Base-by-base conservation (phyloP, 1,139 yeast genomes). In the Blastobotrys illinoisensis region DNA sequence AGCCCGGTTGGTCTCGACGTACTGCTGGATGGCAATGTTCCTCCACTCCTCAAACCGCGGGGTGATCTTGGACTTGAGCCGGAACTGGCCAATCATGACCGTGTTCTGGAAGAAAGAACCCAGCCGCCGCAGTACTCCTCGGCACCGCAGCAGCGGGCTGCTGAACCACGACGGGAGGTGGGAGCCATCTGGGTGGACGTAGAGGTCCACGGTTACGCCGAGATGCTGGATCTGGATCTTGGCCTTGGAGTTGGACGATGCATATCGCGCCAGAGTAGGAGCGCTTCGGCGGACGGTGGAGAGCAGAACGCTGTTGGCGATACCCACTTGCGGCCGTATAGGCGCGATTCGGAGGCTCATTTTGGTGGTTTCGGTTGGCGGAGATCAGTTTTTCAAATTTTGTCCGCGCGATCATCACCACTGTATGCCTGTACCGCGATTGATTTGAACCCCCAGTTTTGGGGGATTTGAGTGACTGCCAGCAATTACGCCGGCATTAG, bases 31-130 rank as follows among this genome's bases (percentile, higher is more conserved):
- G 14, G 90, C 89, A 48, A 78, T 78, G 67, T 86, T 86, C 67
- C 84, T 85, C 91, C 91, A 86, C 57, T 81, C 77, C 49, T 82
- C 71, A 67, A 85, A 84, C 49, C 82, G 75, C 21, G 90, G 88
- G 65, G 79, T 82, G 62, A 81, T 72, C 43, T 84, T 83, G 53
- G 86, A 81, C 60, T 81, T 83, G 63, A 80, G 77, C 60, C 86
- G 80, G 65, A 82, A 82, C 62, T 82, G 76, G 45, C 82, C 86
- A 14, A 85, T 81, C 69, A 66, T 65, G 51, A 80, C 77, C 44
- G 88, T 83, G 67, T 84, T 84, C 63, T 82, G 75, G 26, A 85
- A 85, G 53, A 81, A 74, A 3, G 78, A 72, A 52, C 81, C 81
- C 36, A 80, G 64, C 57, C 85, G 74, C 67, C 83, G 77, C 57